Evolutionary conservation across 2,329 filamentous ascomycete genomes (phyloP).

Genomic region (Sarocladium strictum): DNA sequence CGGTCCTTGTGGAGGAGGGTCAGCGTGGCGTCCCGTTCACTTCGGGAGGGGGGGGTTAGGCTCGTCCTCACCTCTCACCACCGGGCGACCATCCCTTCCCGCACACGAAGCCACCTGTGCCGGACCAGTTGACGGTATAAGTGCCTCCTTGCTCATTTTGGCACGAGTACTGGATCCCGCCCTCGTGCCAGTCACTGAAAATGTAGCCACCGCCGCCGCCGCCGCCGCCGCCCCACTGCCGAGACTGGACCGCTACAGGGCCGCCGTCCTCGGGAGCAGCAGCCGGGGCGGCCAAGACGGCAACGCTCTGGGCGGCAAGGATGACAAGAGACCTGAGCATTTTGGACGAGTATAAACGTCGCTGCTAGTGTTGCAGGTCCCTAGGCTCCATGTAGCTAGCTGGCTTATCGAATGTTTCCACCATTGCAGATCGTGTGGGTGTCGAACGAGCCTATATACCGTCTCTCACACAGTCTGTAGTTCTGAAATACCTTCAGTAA

Average conservation of each 20-base stretch:
- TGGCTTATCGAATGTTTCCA: background rate
- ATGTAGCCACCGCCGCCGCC: constrained; percentile 7
- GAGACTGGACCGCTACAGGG: background rate
- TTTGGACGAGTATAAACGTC: background rate
- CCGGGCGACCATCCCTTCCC: constrained; percentile 8
- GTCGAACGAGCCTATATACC: too few relatives aligned
- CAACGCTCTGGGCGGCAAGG: constrained; percentile 17
- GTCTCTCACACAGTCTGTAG: too few relatives aligned
- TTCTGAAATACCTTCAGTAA: too few relatives aligned
- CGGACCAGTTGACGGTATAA: constrained; percentile 8
- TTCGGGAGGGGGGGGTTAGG: too few relatives aligned
- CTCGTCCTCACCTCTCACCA: constrained; percentile 2
- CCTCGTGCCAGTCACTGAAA: constrained; percentile 9
- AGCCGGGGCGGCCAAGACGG: constrained; percentile 16
- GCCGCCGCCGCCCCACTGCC: constrained; percentile 8
- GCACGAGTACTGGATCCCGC: constrained; percentile 6
- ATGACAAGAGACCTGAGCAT: constrained; percentile 18
- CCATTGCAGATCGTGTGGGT: too few relatives aligned
- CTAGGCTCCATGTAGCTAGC: background rate
- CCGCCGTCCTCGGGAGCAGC: constrained; percentile 21
- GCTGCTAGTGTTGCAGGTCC: background rate
- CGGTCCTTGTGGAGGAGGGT: constrained; percentile 29
- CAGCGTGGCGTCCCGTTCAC: too few relatives aligned
- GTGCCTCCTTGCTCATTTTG: constrained; percentile 4
- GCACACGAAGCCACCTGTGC: constrained; percentile 7